A percentile compares a stretch with the other conserved stretches of the same genome.
Evolutionary conservation across 192 early-diverging fungal species (phyloP).

Genomic region (Podila epigama): DNA sequence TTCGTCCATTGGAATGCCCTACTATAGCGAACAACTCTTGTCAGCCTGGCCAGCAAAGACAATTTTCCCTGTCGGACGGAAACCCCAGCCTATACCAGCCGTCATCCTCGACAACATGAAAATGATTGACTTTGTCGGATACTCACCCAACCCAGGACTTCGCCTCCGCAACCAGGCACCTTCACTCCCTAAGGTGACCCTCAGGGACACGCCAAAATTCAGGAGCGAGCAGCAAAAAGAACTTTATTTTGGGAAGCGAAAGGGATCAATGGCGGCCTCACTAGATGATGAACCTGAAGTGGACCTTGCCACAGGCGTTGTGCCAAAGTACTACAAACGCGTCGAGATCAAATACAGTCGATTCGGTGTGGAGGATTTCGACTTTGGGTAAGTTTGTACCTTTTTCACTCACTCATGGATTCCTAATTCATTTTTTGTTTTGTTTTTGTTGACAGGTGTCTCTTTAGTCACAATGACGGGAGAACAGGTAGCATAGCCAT

Average conservation of each 20-base stretch:
- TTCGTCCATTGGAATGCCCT: constrained; percentile 80
- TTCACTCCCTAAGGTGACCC: constrained; percentile 49
- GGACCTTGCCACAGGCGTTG: constrained; percentile 49
- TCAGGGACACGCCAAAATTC: constrained; percentile 75
- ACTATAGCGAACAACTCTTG: constrained; percentile 78
- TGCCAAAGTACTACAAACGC: constrained; percentile 75
- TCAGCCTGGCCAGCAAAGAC: constrained; percentile 77
- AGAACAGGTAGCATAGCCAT: too few species aligned
- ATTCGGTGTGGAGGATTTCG: constrained; percentile 99
- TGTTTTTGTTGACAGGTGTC: too few species aligned
- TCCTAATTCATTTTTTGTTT: too few species aligned
- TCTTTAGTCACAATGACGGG: too few species aligned
- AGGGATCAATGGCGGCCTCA: constrained; percentile 21
- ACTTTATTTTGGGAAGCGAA: constrained; percentile 57
- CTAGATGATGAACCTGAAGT: constrained; percentile 46
- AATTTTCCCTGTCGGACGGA: constrained; percentile 77
- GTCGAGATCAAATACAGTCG: constrained; percentile 91
- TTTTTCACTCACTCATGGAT: background rate
- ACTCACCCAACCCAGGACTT: constrained; percentile 86
- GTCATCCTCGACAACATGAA: constrained; percentile 81
- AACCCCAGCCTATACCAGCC: constrained; percentile 75
- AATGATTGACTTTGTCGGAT: constrained; percentile 92
- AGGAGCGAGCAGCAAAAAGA: constrained; percentile 82
- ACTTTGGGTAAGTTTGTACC: constrained; percentile 75
- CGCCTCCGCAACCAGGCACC: constrained; percentile 79